Evolutionary conservation across 2,329 filamentous ascomycete genomes (phyloP).

Genomic region (Cladosporium sp.): DNA sequence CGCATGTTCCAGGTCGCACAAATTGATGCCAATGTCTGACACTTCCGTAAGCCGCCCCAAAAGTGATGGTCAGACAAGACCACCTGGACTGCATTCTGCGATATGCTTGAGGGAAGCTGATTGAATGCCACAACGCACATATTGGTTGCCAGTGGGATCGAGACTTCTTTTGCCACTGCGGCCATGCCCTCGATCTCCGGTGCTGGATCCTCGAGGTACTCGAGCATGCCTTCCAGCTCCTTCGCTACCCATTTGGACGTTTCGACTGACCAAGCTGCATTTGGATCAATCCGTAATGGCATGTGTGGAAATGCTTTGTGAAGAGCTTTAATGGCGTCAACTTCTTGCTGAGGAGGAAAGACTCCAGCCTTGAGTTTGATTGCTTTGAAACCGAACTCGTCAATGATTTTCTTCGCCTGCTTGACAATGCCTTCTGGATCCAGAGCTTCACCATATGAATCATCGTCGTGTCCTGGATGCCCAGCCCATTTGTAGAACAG

Average conservation of each 20-base stretch:
- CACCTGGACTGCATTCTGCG: constrained; percentile 11
- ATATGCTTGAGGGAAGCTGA: constrained; percentile 5
- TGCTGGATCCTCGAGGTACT: constrained; percentile 11
- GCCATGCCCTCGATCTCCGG: constrained; percentile 13
- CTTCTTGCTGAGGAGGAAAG: constrained; percentile 12
- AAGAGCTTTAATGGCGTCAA: constrained; percentile 17
- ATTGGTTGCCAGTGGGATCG: constrained; percentile 11
- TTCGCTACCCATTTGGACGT: constrained; percentile 19
- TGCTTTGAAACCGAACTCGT: constrained; percentile 18
- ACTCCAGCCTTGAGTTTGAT: constrained; percentile 20
- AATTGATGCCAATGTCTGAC: constrained; percentile 3
- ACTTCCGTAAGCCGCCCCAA: constrained; percentile 12
- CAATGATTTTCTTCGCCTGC: constrained; percentile 16
- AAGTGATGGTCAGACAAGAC: constrained; percentile 14
- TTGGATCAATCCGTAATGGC: constrained; percentile 14
- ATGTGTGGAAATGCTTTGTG: constrained; percentile 11
- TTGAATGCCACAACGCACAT: constrained; percentile 11
- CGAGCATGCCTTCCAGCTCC: constrained; percentile 17
- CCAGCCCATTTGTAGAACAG: constrained; percentile 19
- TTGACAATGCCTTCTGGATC: constrained; percentile 14
- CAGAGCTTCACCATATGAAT: constrained; percentile 13
- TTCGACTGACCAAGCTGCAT: constrained; percentile 17
- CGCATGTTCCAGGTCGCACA: constrained; percentile 12
- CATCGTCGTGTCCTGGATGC: constrained; percentile 7
- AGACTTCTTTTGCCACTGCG: constrained; percentile 9